A percentile compares a stretch with the other conserved stretches of the same genome.
These are phyloP conservation scores for Teratosphaeria pseudoeucalypti DNA, from an alignment of 2,329 filamentous ascomycete genomes.

Conservation along the genomic window DNA sequence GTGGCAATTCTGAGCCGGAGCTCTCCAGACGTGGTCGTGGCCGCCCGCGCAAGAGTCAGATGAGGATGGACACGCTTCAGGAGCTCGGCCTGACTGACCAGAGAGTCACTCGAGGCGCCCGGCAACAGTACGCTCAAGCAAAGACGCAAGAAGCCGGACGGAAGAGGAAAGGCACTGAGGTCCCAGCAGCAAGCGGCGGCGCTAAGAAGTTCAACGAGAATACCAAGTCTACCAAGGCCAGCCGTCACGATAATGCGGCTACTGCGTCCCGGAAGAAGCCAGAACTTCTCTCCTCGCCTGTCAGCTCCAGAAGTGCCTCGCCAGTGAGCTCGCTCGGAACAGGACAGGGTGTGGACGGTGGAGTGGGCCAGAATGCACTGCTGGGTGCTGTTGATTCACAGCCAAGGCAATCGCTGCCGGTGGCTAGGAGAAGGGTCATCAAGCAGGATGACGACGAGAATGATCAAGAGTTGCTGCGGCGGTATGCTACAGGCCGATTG, in stretches of 20 bases:
- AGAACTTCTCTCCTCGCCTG: constrained; percentile 1
- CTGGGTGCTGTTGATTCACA: background rate
- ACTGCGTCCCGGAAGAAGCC: background rate
- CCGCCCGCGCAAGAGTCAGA: background rate
- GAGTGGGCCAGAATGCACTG: background rate
- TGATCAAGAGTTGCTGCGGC: background rate
- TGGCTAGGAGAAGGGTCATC: background rate
- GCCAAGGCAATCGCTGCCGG: background rate
- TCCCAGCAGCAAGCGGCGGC: background rate
- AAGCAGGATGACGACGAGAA: background rate
- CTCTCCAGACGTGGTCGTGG: background rate
- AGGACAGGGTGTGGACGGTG: background rate
- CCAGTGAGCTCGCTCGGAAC: background rate
- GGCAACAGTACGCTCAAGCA: background rate
- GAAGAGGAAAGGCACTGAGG: background rate
- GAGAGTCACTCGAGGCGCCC: background rate
- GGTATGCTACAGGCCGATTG: background rate
- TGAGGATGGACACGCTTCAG: background rate
- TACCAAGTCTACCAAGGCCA: background rate
- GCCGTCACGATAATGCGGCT: background rate
- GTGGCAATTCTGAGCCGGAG: background rate
- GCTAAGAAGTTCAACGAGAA: too few species aligned
- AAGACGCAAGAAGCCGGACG: background rate
- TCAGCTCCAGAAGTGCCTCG: background rate
- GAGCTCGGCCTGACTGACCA: background rate